Evolutionary conservation across 2,329 filamentous ascomycete species (phyloP).

Genomic region (Pseudonectria buxi): DNA sequence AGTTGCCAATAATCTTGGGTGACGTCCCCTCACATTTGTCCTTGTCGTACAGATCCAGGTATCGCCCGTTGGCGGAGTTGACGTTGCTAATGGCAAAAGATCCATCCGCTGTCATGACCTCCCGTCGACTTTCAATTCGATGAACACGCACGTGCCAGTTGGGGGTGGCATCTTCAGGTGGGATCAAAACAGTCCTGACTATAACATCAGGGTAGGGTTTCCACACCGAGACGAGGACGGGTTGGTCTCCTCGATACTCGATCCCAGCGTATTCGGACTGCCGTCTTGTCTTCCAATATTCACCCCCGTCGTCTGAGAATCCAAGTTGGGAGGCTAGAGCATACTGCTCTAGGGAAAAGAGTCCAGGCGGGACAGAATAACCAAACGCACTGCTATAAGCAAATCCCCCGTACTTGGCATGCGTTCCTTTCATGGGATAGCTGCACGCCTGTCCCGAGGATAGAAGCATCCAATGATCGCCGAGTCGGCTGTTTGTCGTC

Average conservation of each 20-base stretch:
- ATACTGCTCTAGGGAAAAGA: slow-evolving; percentile 70
- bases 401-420: slow-evolving; percentile 76
- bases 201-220: slow-evolving; percentile 63
- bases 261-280: slow-evolving; percentile 59
- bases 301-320: slow-evolving; percentile 68
- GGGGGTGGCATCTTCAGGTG: slow-evolving; percentile 49
- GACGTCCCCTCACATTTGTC: slow-evolving; percentile 42
- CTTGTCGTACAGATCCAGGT: slow-evolving; percentile 43
- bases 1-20: slow-evolving; percentile 53
- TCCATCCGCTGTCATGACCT: slow-evolving; percentile 66
- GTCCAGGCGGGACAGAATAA: slow-evolving; percentile 70
- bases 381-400: slow-evolving; percentile 71
- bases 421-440: slow-evolving; percentile 74
- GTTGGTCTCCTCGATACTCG: slow-evolving; percentile 45
- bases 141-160: slow-evolving; percentile 68
- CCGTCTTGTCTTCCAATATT: slow-evolving; percentile 72
- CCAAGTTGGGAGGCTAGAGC: slow-evolving; percentile 70
- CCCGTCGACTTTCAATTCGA: slow-evolving; percentile 50
- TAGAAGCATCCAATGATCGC: slow-evolving; percentile 70
- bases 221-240: slow-evolving; percentile 64
- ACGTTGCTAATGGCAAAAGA: slow-evolving; percentile 62
- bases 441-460: slow-evolving; percentile 74
- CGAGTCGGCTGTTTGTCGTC: slow-evolving; percentile 43
- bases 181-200: slow-evolving; percentile 58
- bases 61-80: slow-evolving; percentile 39